Percentiles rank a stretch among this genome's conserved stretches.
Conservation (phyloP, 2,329 filamentous ascomycete genomes). For the Colletotrichum agaves region DNA sequence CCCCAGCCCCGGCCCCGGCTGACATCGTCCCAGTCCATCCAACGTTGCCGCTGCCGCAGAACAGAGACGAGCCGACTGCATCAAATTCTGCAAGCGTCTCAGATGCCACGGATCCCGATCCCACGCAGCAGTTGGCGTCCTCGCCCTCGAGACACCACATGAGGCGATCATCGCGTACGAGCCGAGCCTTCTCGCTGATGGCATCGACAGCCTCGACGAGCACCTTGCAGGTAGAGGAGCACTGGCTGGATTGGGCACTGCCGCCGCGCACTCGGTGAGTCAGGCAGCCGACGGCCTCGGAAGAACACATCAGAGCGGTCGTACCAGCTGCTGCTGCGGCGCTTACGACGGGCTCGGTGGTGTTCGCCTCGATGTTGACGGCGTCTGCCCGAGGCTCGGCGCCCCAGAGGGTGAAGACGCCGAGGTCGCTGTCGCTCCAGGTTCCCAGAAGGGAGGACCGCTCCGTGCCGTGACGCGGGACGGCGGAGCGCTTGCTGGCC, state of each 20-base stretch:
- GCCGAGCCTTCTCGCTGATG: too few relatives aligned
- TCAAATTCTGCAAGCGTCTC: background rate
- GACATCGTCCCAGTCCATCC: background rate
- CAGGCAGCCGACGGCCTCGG: background rate
- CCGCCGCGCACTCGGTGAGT: background rate
- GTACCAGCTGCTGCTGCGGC: too few relatives aligned
- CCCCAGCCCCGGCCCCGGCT: background rate
- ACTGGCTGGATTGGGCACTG: background rate
- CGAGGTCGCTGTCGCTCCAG: too few relatives aligned
- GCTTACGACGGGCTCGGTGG: too few relatives aligned
- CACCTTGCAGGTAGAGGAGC: background rate
- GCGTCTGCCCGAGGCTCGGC: background rate
- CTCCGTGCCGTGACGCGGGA: too few relatives aligned
- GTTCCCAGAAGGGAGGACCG: too few relatives aligned
- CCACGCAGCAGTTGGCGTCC: background rate
- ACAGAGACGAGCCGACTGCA: background rate
- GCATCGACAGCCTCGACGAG: background rate
- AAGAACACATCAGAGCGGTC: background rate
- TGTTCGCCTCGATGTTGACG: background rate
- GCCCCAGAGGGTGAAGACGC: background rate
- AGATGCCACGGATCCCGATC: background rate
- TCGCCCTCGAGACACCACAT: background rate
- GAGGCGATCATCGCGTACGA: too few relatives aligned
- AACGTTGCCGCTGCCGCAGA: background rate
- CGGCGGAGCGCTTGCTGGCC: too few relatives aligned